Base-by-base conservation (phyloP, 208 protist species). In the Endotrypanum monterogeii region DNA sequence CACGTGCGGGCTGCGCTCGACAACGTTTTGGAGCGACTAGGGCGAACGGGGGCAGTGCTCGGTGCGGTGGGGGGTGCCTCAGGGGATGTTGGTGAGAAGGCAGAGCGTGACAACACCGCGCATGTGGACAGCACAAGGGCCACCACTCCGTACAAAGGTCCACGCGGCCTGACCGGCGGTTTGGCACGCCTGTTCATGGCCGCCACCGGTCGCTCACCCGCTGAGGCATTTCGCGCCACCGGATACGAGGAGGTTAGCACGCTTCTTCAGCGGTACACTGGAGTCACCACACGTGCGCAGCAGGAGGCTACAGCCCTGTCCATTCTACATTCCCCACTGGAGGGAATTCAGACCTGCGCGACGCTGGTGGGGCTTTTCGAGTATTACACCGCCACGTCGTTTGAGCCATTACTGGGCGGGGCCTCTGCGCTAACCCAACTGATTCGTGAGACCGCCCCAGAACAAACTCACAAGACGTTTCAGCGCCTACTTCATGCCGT, bases 321-420 rank as follows among this genome's bases (percentile, higher is more conserved):
- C 4, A 65, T 81, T 37, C 58, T 93, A n/a, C 61, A 79, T 28
- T 67, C 78, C n/a, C 73, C 83, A 9, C 67, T 91, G 60, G 62
- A 75, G 7, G 85, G 76, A n/a, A 62, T 91, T 14, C 82, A 85
- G 65, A 87, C 77, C 20, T 73, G 74, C 54, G 89, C 92, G 67
- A 67, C 76, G 23, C 73, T 96, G 7, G 65, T 93, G 44, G 84
- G 90, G 78, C 82, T 96, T 25, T 92, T 94, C 50, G 80, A 78
- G 60, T 96, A 94, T 81, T 95, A 93, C 77, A 79, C 70, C 18
- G 72, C 39, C 28, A 86, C 84, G 6, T 89, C 84, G 4, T 90
- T 94, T 46, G 67, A 68, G 12, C 85, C 86, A 30, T 70, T 96
- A 37, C 81, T 94, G 37, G 89, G 89, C 0, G 54, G 70, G 28